phyloP scores from a whole-genome alignment of 768 basidiomycete species.

The Lentinula lateritia region DNA sequence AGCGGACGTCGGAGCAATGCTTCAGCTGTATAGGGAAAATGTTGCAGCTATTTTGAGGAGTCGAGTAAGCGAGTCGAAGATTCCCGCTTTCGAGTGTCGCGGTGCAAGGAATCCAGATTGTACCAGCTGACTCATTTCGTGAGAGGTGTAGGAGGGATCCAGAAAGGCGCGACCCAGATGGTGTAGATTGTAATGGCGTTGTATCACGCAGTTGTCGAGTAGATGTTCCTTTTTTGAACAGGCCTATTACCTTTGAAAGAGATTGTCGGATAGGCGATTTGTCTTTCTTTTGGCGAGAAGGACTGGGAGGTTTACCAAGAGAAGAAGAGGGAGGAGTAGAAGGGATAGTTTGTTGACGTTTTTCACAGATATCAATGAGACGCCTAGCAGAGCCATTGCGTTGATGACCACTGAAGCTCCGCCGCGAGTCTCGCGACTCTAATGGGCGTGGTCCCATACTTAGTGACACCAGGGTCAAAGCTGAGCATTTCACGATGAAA shows the following conservation, averaged over 20 bases:
- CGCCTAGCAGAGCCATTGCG: conserved; percentile 41
- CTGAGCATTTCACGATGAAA: background rate
- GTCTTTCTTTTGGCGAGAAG: conserved; percentile 25
- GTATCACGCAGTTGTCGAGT: conserved; percentile 11
- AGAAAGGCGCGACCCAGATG: conserved; percentile 10
- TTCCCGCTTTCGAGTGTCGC: conserved; percentile 25
- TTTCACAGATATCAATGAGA: conserved; percentile 49
- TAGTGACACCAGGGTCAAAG: background rate
- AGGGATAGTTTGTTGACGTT: conserved; percentile 17
- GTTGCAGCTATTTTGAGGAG: conserved; percentile 28
- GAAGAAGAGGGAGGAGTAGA: conserved; percentile 10
- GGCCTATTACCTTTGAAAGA: conserved; percentile 55
- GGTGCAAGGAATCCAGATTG: conserved; percentile 47
- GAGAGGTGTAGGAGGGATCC: conserved; percentile 49
- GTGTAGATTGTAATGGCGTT: conserved; percentile 1
- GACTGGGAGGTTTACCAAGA: conserved; percentile 12
- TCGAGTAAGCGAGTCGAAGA: conserved; percentile 45
- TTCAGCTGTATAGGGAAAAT: conserved; percentile 40
- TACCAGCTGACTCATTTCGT: conserved; percentile 19
- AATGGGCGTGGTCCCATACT: conserved; percentile 5
- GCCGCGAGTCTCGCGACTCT: conserved; percentile 1
- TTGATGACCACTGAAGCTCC: conserved; percentile 10
- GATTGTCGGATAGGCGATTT: conserved; percentile 63
- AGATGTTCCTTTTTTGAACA: conserved; percentile 44
- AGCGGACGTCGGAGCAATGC: conserved; percentile 60